Evolutionary conservation across 2,329 filamentous ascomycete species (phyloP), one percentile per base, ranked within the genome.

Genomic region (Phialocephala subalpina): DNA sequence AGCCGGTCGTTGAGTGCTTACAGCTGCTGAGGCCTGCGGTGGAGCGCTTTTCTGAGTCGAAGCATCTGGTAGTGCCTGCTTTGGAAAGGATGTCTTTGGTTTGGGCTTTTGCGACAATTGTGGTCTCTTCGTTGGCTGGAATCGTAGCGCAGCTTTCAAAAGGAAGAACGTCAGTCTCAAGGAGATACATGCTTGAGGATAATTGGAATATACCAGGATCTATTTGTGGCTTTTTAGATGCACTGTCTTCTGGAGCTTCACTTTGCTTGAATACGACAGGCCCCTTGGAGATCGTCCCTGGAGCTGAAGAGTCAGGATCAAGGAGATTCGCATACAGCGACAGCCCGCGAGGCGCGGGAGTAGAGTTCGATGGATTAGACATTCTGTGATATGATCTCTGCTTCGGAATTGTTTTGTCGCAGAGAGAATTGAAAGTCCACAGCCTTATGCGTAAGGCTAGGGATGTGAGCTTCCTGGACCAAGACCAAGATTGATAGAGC

Each of bases 241-340:
- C 69, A 66, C 67, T 72, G 12, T 77, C 74, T 25, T 77, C 84
- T 72, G 82, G 70, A 72, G 86, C 81, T 65, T 81, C 77, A 53
- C 78, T 73, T 36, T 59, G 79, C 69, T 87, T 88, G 79, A 94
- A 94, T 62, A 90, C 84, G 60, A 94, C 88, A 0, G 93, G 92
- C 1, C 87, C 91, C 73, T 90, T 87, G 18, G 92, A 93, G 72
- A 95, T 92, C n/a, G 91, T 92, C 16, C 74, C 73, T 47, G 80
- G 75, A 42, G 80, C 78, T 8, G 70, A 58, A 16, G 73, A 91
- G 88, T 73, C 94, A 3, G 76, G 72, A 73, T 93, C 90, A 69
- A 96, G 87, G 52, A 97, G 86, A 77, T 97, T 92, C 62, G 92
- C 94, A 77, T 97, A 97, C 5, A 97, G 87, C 20, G 92, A 94